phyloP scores from a whole-genome alignment of 2,329 filamentous ascomycete species.

The Alternaria metachromatica region DNA sequence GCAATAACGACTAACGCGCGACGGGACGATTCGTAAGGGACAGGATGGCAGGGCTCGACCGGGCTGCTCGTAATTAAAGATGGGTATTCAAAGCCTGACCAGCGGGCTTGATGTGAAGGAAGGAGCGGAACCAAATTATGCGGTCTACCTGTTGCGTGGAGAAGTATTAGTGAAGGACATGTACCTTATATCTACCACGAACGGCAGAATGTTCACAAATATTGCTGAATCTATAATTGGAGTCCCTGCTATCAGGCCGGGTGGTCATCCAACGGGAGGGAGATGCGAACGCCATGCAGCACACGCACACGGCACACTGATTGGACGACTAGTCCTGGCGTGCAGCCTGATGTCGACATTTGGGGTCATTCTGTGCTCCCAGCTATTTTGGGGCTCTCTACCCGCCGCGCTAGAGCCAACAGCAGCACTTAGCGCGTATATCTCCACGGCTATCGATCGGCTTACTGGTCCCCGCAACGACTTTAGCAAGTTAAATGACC shows the following conservation, averaged over 20 bases:
- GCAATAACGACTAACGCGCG: conserved; percentile 51
- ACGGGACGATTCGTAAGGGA: conserved; percentile 52
- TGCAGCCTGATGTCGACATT: conserved; percentile 43
- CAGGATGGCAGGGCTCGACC: conserved; percentile 51
- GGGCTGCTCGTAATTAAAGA: conserved; percentile 54
- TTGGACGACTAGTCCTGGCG: conserved; percentile 37
- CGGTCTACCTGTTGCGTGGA: conserved; percentile 47
- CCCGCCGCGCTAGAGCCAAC: conserved; percentile 41
- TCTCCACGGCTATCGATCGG: conserved; percentile 36
- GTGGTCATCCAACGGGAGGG: conserved; percentile 40
- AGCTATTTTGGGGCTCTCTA: conserved; percentile 51
- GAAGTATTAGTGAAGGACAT: conserved; percentile 42
- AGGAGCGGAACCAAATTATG: conserved; percentile 56
- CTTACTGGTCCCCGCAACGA: conserved; percentile 37
- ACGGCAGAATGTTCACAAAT: conserved; percentile 49
- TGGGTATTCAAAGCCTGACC: conserved; percentile 58
- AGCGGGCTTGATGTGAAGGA: conserved; percentile 53
- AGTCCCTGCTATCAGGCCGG: conserved; percentile 33
- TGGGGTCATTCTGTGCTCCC: conserved; percentile 42
- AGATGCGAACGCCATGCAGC: conserved; percentile 37
- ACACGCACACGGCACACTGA: conserved; percentile 23
- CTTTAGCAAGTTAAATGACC: conserved; percentile 43
- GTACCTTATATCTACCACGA: conserved; percentile 57
- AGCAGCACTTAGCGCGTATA: conserved; percentile 26
- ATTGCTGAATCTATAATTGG: conserved; percentile 58